Evolutionary conservation across 2,329 filamentous ascomycete species (phyloP).

Genomic region (Colletotrichum tamarilloi): DNA sequence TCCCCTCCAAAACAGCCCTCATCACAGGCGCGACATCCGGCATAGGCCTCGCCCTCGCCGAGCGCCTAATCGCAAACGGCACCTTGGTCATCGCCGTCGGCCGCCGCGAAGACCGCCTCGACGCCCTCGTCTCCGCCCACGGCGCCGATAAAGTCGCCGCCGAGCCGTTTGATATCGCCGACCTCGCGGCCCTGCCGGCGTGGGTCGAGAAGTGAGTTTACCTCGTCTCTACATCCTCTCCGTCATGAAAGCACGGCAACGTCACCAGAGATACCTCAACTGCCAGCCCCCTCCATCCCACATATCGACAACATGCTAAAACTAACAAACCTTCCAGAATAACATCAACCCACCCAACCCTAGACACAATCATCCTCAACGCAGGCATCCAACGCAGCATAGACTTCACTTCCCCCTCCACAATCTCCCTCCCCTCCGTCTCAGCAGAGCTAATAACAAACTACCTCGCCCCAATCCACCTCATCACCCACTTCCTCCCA

Average conservation of each 20-base stretch:
- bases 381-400: slow-evolving; percentile 63
- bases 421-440: slow-evolving; percentile 48
- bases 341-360: slow-evolving; percentile 53
- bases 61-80: slow-evolving; percentile 53
- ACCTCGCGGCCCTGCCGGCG: slow-evolving; percentile 52
- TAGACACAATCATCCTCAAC: slow-evolving; percentile 69
- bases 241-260: neutral
- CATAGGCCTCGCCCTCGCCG: slow-evolving; percentile 61
- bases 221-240: neutral
- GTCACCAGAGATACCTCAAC: neutral
- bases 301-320: neutral
- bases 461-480: slow-evolving; percentile 56
- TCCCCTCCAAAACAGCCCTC: slow-evolving; percentile 66
- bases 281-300: neutral
- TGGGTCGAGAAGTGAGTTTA: slow-evolving; percentile 52
- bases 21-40: slow-evolving; percentile 66
- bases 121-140: slow-evolving; percentile 59
- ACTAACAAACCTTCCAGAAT: slow-evolving; percentile 42
- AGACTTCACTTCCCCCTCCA: slow-evolving; percentile 56
- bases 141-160: slow-evolving; percentile 53
- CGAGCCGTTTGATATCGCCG: slow-evolving; percentile 55
- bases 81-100: slow-evolving; percentile 66
- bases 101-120: slow-evolving; percentile 63
- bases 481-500: slow-evolving; percentile 59
- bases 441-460: slow-evolving; percentile 58